Base-by-base conservation (phyloP, 2,329 filamentous ascomycete species). In the Celoporthe dispersa region DNA sequence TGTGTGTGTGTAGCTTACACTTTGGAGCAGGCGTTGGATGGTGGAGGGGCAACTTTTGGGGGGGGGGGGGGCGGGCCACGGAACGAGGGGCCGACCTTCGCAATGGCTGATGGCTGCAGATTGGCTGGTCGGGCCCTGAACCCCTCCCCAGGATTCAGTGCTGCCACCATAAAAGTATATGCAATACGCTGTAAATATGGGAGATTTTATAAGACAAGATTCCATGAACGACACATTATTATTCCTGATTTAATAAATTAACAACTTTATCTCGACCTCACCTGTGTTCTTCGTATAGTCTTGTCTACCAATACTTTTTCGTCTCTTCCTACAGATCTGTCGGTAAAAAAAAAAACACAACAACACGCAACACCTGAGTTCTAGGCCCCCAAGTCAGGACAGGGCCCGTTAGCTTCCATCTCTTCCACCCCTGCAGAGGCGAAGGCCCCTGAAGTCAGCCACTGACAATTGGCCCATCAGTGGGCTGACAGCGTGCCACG, bases 401-500 rank as follows among this genome's bases (percentile, higher is more conserved):
- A 19, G 51, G 37, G 35, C 37, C 28, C 6, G 55, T 31, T 41
- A 28, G 19, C 39, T 35, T 68, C 44, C 66, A 63, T 41, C 51
- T 64, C 31, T 3, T 3, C 41, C 16, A n/a, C 44, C 44, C 62
- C 62, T 44, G 28, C 41, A 44, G 31, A 3, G 14, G 37, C 37
- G 28, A 60, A 35, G 22, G 14, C 60, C 65, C 53, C 55, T 59
- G 31, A 5, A 22, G 39, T 48, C 60, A 64, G 60, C 48, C 60
- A 57, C 66, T 63, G 25, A 64, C 33, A 19, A 44, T 66, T 22
- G 51, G 53, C 28, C 28, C 53, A 57, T 57, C 53, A 55, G 67
- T 68, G 59, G 60, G 61, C 39, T 53, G 33, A 68, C 51, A 66
- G 64, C 55, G 61, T 66, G 67, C 62, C 67, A 69, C 62, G 55